Evolutionary conservation across 1,284 basidiomycete genomes (phyloP).

Genomic region (Hypsizygus ulmarius): DNA sequence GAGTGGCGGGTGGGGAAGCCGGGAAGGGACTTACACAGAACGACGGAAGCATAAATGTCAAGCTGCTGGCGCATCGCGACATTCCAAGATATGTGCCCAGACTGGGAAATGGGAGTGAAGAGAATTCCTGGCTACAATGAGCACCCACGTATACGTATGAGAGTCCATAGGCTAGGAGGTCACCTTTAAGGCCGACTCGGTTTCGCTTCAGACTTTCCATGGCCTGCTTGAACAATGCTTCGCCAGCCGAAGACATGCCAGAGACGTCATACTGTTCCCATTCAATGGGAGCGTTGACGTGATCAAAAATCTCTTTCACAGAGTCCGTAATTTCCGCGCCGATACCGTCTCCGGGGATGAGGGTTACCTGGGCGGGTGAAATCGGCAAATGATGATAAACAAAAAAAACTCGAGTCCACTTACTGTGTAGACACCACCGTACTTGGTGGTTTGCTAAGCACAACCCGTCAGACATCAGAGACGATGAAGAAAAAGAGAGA

Average conservation of each 20-base stretch:
- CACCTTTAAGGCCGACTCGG: conserved; percentile 97
- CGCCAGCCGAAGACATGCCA: conserved; percentile 92
- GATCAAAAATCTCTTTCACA: conserved; percentile 98
- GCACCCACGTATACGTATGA: conserved; percentile 3
- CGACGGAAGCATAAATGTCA: conserved; percentile 98
- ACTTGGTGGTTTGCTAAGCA: conserved; percentile 83
- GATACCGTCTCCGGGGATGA: conserved; percentile 96
- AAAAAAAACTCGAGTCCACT: conserved; percentile 28
- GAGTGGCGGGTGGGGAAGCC: conserved; percentile 95
- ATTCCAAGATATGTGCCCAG: conserved; percentile 99
- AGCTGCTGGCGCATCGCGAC: conserved; percentile 99
- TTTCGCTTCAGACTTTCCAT: conserved; percentile 97
- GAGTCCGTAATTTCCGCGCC: conserved; percentile 97
- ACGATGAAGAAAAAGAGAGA: conserved; percentile 10
- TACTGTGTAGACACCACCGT: conserved; percentile 91
- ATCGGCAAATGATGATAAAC: conserved; percentile 18
- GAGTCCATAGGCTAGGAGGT: conserved; percentile 9
- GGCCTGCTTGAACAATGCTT: conserved; percentile 94
- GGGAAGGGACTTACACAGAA: conserved; percentile 97
- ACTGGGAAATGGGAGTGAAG: conserved; percentile 96
- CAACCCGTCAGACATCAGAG: conserved; percentile 4
- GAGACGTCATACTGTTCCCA: conserved; percentile 99
- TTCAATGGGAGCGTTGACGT: conserved; percentile 97
- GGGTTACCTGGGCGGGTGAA: conserved; percentile 65
- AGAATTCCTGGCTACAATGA: conserved; percentile 75